These are phyloP conservation scores for Colletotrichum filicis DNA, from an alignment of 2,329 filamentous ascomycete genomes.

Conservation along the genomic window DNA sequence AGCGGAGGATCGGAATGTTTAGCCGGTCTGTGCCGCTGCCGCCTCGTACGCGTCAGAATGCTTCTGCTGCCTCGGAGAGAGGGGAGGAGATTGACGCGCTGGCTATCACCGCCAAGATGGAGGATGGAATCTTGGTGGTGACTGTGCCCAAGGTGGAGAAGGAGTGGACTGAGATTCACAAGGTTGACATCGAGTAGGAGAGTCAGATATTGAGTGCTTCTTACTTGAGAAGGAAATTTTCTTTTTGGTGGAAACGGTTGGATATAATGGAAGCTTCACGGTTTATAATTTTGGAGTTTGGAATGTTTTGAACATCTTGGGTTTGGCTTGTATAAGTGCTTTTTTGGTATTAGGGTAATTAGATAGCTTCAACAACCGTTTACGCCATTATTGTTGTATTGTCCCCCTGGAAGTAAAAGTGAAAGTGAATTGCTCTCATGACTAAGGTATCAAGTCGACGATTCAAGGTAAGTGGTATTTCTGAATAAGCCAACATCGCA, in stretches of 20 bases:
- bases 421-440: no score
- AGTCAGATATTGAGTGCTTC: background rate
- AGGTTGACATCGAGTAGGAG: conserved; percentile 66
- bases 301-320: background rate
- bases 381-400: background rate
- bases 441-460: no score
- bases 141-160: conserved; percentile 79
- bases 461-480: no score
- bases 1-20: conserved; percentile 80
- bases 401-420: no score
- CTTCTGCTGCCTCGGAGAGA: background rate
- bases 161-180: conserved; percentile 72
- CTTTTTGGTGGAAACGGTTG: conserved; percentile 12
- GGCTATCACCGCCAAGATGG: conserved; percentile 78
- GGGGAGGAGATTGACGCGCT: conserved; percentile 73
- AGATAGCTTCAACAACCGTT: background rate
- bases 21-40: conserved; percentile 75
- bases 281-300: background rate
- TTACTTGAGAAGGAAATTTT: background rate
- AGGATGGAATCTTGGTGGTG: conserved; percentile 81
- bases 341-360: background rate
- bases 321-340: background rate
- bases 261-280: background rate
- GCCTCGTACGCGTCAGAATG: conserved; percentile 39
- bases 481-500: no score